Evolutionary conservation across 495 filamentous ascomycete species (phyloP), one percentile per base, ranked within the genome.

Genomic region (Xylaria curta): DNA sequence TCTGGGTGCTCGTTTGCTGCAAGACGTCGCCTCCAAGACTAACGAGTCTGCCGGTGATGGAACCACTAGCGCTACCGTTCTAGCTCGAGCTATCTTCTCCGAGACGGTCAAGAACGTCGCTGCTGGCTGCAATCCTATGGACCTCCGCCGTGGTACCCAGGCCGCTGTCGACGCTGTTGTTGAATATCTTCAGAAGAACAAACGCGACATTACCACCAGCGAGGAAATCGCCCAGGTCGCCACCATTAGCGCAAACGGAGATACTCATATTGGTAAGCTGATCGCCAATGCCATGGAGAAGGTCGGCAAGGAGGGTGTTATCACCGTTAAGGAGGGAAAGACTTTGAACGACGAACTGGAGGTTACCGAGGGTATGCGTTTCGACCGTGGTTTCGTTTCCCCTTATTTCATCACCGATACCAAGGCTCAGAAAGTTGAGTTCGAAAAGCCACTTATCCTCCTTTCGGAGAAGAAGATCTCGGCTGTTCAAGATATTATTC

Each of bases 401-500:
- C 93, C 96, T 76, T 99, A 99, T 91, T 99, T 99, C 90, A 98
- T 98, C 88, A 99, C 96, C 85, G 96, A 99, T 79, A 85, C 94
- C 88, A 99, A 99, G 91, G 79, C 95, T 59, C 93, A 97, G 82
- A 99, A 98, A 91, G 94, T 98, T 67, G 96, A 98, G 87, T 98
- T 98, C 76, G 96, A 99, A 91, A 98, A 98, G 90, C 96, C 96
- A 74, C 86, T 99, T 76, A 94, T 99, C 83, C 92, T 99, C 31
- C 92, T 99, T 51, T 97, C 95, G 28, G 97, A 99, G 90, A 97
- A 97, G 93, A 99, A 99, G 91, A 99, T 99, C 84, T 98, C 96
- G 59, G 91, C 93, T 59, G 97, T 97, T 59, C 93, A 97, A 86
- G 96, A 99, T 85, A 97, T 99, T 81, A 94, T 99, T 82, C 96